Evolutionary conservation across 2,329 filamentous ascomycete species (phyloP).

Genomic region (Plectosphaerella plurivora): DNA sequence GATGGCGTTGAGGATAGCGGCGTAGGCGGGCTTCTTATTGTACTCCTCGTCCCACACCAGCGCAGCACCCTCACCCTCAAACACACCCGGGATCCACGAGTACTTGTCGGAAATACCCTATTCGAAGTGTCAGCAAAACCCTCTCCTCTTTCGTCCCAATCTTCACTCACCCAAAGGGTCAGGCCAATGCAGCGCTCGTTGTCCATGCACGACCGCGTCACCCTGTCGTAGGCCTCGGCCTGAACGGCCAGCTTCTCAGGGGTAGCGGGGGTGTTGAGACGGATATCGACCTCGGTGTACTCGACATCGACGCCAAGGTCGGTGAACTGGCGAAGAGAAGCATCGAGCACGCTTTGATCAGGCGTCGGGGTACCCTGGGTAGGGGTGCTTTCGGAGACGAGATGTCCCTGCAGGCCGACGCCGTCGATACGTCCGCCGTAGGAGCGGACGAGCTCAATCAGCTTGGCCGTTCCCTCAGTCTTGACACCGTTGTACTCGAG

Average conservation of each 20-base stretch:
- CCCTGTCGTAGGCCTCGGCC: constrained; percentile 20
- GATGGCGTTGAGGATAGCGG: constrained; percentile 27
- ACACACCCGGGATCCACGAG: constrained; percentile 34
- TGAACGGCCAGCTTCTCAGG: constrained; percentile 22
- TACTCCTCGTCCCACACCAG: constrained; percentile 37
- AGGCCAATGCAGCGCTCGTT: constrained; percentile 21
- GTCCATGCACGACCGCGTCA: constrained; percentile 5
- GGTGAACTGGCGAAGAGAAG: constrained; percentile 34
- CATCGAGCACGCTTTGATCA: constrained; percentile 19
- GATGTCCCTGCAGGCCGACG: constrained; percentile 58
- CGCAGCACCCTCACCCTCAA: constrained; percentile 33
- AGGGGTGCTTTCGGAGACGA: constrained; percentile 47
- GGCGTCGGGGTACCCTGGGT: constrained; percentile 28
- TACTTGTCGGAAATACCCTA: constrained; percentile 3
- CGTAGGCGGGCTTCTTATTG: constrained; percentile 36
- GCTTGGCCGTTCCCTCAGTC: constrained; percentile 35
- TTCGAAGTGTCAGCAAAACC: background rate
- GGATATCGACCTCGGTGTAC: constrained; percentile 51
- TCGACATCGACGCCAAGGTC: constrained; percentile 43
- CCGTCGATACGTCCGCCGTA: constrained; percentile 56
- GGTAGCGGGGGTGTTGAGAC: constrained; percentile 26
- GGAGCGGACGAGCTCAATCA: constrained; percentile 39
- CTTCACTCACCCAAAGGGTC: constrained; percentile 22
- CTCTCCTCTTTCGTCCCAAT: background rate
- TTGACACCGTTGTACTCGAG: constrained; percentile 50